A percentile compares a stretch with the other conserved stretches of the same genome.
Conservation (phyloP, 2,329 filamentous ascomycete species). For the Aphanocladium album region DNA sequence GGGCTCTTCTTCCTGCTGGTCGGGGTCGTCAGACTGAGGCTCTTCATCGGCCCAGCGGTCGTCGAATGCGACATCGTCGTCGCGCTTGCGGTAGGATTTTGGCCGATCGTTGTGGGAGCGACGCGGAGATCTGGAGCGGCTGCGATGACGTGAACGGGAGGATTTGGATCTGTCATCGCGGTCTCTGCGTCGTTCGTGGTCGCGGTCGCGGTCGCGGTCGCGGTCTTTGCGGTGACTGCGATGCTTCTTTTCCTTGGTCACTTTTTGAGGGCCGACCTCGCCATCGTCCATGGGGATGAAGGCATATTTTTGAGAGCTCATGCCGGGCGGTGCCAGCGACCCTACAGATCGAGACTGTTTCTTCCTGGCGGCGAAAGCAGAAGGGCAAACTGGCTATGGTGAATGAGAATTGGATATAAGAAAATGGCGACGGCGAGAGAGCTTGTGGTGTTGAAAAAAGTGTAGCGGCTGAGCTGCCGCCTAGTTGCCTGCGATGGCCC, state of each 20-base stretch:
- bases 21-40: conserved; percentile 37
- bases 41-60: conserved; percentile 82
- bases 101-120: conserved; percentile 27
- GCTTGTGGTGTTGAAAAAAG: background rate
- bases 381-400: background rate
- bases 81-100: conserved; percentile 39
- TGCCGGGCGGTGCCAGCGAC: conserved; percentile 18
- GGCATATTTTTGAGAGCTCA: conserved; percentile 59
- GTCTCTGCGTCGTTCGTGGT: conserved; percentile 3
- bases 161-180: conserved; percentile 22
- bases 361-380: too few species aligned
- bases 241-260: conserved; percentile 44
- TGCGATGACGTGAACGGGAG: conserved; percentile 21
- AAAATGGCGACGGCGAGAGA: background rate
- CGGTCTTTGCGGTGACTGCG: conserved; percentile 29
- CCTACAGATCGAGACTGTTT: too few species aligned
- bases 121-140: conserved; percentile 30
- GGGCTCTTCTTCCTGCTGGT: conserved; percentile 42
- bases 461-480: conserved; percentile 6
- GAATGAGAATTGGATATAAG: too few species aligned
- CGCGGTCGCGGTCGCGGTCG: conserved; percentile 8
- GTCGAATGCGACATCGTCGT: conserved; percentile 53
- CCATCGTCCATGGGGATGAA: conserved; percentile 64
- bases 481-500: background rate
- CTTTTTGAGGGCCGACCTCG: conserved; percentile 52